Percentiles rank a stretch among this genome's conserved stretches.
These are phyloP conservation scores for Citrus australasica DNA, from an alignment of 345 rosid genomes.

Conservation along the genomic window DNA sequence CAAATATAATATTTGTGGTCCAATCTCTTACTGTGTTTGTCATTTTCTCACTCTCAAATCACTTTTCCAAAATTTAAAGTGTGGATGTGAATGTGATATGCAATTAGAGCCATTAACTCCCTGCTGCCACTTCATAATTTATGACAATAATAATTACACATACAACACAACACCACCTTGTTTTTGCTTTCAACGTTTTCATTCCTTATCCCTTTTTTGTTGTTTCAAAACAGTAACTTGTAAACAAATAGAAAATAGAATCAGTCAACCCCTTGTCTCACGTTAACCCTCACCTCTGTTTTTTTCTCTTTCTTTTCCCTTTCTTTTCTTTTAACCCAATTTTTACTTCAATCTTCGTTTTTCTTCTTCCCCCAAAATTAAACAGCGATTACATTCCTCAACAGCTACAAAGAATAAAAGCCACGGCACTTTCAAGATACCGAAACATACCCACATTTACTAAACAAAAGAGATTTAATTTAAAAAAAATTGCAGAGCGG, in stretches of 20 bases:
- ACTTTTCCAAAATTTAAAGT: no score
- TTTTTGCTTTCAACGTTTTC: background rate
- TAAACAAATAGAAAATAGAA: background rate
- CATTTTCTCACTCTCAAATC: constrained; percentile 16
- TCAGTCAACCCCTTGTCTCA: constrained; percentile 45
- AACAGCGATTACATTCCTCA: no score
- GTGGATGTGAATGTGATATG: no score
- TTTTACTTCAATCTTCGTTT: background rate
- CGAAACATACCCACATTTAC: no score
- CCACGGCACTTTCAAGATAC: no score
- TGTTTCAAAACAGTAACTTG: background rate
- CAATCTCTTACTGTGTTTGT: constrained; percentile 19
- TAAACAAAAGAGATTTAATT: no score
- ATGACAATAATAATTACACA: background rate
- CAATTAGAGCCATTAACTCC: no score
- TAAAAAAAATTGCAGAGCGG: no score
- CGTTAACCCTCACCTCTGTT: background rate
- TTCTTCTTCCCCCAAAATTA: background rate
- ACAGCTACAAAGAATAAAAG: no score
- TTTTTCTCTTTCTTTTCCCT: no score
- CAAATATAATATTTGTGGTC: background rate
- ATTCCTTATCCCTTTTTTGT: background rate
- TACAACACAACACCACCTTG: no score
- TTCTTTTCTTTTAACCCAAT: background rate
- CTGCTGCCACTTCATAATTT: background rate